These are phyloP conservation scores for Panicum hallii DNA, from an alignment of 202 grass and related monocot genomes.

Conservation along the genomic window DNA sequence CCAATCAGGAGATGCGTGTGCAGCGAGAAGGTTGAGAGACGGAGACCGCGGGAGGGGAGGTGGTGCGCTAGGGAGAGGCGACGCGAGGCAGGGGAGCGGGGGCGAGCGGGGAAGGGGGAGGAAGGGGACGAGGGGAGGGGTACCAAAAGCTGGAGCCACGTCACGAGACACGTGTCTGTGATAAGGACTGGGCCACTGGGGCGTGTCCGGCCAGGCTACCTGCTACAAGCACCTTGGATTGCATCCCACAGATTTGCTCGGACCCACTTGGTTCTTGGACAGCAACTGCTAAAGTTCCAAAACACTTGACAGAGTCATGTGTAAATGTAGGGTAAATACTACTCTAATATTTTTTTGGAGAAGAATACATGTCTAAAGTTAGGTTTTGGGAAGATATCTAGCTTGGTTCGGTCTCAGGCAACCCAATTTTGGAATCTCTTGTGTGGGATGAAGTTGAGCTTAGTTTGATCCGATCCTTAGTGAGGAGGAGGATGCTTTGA, in stretches of 20 bases:
- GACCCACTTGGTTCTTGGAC: neutral
- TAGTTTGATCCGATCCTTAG: too few relatives aligned
- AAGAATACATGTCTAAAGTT: neutral
- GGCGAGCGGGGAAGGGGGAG: slow-evolving; percentile 12
- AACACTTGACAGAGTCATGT: neutral
- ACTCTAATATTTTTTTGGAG: neutral
- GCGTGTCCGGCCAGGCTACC: neutral
- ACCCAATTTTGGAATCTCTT: too few relatives aligned
- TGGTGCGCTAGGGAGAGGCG: slow-evolving; percentile 21
- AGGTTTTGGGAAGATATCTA: too few relatives aligned
- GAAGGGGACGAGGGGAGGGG: slow-evolving; percentile 26
- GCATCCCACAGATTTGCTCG: neutral
- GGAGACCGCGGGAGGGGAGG: neutral
- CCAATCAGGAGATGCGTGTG: slow-evolving; percentile 5
- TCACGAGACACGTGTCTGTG: slow-evolving; percentile 86
- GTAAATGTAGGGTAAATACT: neutral
- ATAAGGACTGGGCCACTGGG: slow-evolving; percentile 59
- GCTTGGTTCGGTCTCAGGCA: too few relatives aligned
- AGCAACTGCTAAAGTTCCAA: neutral
- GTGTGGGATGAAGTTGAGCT: too few relatives aligned
- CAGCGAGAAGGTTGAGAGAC: neutral
- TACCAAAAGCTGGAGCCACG: slow-evolving; percentile 78
- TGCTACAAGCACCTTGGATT: slow-evolving; percentile 37
- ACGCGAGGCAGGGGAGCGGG: neutral
- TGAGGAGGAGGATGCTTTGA: too few relatives aligned